A percentile compares a stretch with the other conserved stretches of the same genome.
Conservation (phyloP, 2,329 filamentous ascomycete species). For the Orbilia brochopaga region DNA sequence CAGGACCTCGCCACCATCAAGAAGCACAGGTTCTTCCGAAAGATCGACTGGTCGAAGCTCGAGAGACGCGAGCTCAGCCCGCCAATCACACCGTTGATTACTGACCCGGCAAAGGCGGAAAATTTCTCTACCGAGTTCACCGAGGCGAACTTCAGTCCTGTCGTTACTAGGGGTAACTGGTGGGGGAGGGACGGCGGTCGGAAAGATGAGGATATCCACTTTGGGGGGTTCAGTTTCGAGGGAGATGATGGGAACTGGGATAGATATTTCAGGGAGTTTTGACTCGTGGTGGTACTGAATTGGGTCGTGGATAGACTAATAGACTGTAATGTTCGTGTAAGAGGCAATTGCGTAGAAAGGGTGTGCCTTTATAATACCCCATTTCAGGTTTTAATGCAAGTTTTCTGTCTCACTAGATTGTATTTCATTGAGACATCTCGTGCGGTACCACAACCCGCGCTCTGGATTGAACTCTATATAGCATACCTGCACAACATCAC, state of each 20-base stretch:
- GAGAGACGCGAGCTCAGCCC: conserved; percentile 81
- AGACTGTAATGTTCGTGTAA: not conserved
- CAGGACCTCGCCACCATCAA: conserved; percentile 87
- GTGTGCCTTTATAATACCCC: no score
- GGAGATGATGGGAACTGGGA: conserved; percentile 39
- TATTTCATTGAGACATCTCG: no score
- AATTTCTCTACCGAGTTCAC: conserved; percentile 97
- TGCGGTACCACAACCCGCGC: no score
- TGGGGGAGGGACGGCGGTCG: conserved; percentile 61
- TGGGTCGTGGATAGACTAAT: conserved; percentile 55
- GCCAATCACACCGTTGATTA: conserved; percentile 91
- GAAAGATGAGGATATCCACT: conserved; percentile 59
- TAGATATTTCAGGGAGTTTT: conserved; percentile 49
- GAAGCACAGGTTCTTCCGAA: conserved; percentile 93
- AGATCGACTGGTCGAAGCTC: conserved; percentile 91
- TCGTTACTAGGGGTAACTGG: conserved; percentile 61
- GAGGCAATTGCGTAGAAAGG: not conserved
- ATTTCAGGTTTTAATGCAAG: not conserved
- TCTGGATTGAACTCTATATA: no score
- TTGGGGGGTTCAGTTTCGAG: conserved; percentile 70
- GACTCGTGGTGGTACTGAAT: conserved; percentile 60
- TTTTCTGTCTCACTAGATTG: not conserved
- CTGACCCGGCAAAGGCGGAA: conserved; percentile 92
- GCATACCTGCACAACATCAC: no score
- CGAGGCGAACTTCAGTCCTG: conserved; percentile 76